Conservation (phyloP, 768 basidiomycete genomes). For the Leccinum incarnatum region DNA sequence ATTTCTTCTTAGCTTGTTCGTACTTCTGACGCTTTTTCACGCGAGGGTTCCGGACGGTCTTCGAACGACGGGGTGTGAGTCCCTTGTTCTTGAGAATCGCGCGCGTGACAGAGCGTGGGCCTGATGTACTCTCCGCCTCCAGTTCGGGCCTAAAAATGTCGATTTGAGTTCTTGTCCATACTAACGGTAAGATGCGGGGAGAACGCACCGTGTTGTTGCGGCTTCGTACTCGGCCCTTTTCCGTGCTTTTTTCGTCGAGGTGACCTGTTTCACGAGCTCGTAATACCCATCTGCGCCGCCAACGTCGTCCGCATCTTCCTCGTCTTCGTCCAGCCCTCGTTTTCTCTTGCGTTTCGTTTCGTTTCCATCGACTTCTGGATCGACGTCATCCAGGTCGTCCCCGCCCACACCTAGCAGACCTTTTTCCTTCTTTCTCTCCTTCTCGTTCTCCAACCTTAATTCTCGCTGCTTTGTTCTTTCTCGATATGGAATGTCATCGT, state of each 20-base stretch:
- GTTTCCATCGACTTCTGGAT: slow-evolving; percentile 37
- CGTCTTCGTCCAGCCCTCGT: slow-evolving; percentile 38
- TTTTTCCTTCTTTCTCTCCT: slow-evolving; percentile 35
- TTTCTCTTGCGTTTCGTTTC: slow-evolving; percentile 39
- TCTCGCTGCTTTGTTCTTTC: slow-evolving; percentile 69
- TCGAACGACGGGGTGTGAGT: slow-evolving; percentile 85
- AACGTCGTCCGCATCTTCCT: slow-evolving; percentile 43
- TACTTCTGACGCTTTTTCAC: slow-evolving; percentile 95
- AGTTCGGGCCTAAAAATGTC: slow-evolving; percentile 26
- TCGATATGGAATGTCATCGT: slow-evolving; percentile 92
- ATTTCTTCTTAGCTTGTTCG: slow-evolving; percentile 93
- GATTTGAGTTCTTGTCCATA: slow-evolving; percentile 8
- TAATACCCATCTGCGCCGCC: slow-evolving; percentile 79
- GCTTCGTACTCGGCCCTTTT: slow-evolving; percentile 83
- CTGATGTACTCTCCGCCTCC: slow-evolving; percentile 44
- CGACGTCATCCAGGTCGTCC: slow-evolving; percentile 63
- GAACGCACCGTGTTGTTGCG: slow-evolving; percentile 54
- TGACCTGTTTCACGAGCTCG: slow-evolving; percentile 76
- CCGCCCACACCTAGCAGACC: slow-evolving; percentile 48
- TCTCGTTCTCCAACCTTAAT: slow-evolving; percentile 47
- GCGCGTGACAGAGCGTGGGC: slow-evolving; percentile 86
- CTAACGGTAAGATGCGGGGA: slow-evolving; percentile 6
- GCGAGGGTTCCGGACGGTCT: slow-evolving; percentile 91
- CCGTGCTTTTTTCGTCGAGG: slow-evolving; percentile 67
- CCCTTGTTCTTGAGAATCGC: slow-evolving; percentile 94